Evolutionary conservation across 179 eudicot species (phyloP).

Genomic region (Pouteria campechiana): DNA sequence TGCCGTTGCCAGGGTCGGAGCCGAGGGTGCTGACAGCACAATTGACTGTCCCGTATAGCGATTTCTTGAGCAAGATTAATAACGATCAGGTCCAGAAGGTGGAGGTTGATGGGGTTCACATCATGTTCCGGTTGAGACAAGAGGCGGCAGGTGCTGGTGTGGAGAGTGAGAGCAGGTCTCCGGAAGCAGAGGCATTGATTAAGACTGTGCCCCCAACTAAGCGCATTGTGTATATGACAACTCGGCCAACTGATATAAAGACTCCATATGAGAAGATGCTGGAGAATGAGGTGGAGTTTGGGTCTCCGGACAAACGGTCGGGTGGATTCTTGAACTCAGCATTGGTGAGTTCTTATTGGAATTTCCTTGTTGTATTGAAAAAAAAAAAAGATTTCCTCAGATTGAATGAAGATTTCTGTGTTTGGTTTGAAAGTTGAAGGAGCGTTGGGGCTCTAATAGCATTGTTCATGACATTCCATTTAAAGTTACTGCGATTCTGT

Average conservation of each 20-base stretch:
- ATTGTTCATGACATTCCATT: no score
- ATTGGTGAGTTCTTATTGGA: constrained; percentile 43
- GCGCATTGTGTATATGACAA: constrained; percentile 68
- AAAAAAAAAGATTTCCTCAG: no score
- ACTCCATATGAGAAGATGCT: constrained; percentile 95
- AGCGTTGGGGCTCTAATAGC: no score
- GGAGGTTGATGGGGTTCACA: constrained; percentile 85
- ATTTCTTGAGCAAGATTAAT: constrained; percentile 65
- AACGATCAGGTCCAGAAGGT: constrained; percentile 72
- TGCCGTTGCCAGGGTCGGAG: constrained; percentile 68
- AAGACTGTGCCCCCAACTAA: constrained; percentile 50
- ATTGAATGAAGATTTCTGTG: no score
- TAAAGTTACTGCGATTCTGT: no score
- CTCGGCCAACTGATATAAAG: constrained; percentile 77
- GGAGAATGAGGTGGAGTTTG: constrained; percentile 81
- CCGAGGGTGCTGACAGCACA: constrained; percentile 45
- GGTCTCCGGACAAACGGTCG: constrained; percentile 90
- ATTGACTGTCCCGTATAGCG: constrained; percentile 77
- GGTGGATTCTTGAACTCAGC: constrained; percentile 82
- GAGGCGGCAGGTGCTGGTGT: constrained; percentile 18
- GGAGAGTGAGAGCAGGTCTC: constrained; percentile 35
- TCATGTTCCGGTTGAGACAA: constrained; percentile 70
- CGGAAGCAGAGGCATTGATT: constrained; percentile 58
- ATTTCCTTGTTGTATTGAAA: background rate
- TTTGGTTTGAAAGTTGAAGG: no score